Base-by-base conservation (phyloP, 129 eudicot genomes). In the Helianthus annuus region DNA sequence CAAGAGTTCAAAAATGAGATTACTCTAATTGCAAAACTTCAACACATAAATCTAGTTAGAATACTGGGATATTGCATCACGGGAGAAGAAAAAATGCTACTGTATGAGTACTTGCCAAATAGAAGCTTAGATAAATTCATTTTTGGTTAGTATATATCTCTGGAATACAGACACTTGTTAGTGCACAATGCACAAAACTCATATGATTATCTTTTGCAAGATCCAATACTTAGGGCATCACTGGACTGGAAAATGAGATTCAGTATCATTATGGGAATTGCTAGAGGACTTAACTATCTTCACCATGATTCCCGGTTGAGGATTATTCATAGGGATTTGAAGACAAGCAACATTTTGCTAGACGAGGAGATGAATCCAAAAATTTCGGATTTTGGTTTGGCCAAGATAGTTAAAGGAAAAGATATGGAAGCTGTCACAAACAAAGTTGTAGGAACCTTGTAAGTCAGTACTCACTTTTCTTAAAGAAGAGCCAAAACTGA, bases 391-490 rank as follows among this genome's bases (percentile, higher is more conserved):
- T 42, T 42, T 42, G 46, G 46, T 42, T 42, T 42, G 46, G 46
- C 46, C 46, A 42, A 42, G 46, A 42, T 42, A 42, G 46, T 42
- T 42, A 62, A 61, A 69, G 70, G 81, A 34, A 76, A 48, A 68
- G 81, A 76, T n/a, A 76, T 68, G 52, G 69, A 76, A 76, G 66
- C 75, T 10, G 68, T 34, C 44, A 59, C 79, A 64, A 51, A 40
- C 24, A 65, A 71, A 69, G 64, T 76, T 62, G 69, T 78, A 10
- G 77, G 81, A 52, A 78, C 76, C 57, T 78, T 69, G 81, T 78
- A 70, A 70, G 76, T 70, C 46, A 42, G 10, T 6, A 9, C 10
- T 42, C 10, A 10, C 46, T 42, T 42, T 42, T 9, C 46, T 42
- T 42, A 42, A 42, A 42, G 10, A 42, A 42, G 46, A 42, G 46